Conservation (phyloP, 2,329 filamentous ascomycete species). For the Sporothrix euskadiensis region DNA sequence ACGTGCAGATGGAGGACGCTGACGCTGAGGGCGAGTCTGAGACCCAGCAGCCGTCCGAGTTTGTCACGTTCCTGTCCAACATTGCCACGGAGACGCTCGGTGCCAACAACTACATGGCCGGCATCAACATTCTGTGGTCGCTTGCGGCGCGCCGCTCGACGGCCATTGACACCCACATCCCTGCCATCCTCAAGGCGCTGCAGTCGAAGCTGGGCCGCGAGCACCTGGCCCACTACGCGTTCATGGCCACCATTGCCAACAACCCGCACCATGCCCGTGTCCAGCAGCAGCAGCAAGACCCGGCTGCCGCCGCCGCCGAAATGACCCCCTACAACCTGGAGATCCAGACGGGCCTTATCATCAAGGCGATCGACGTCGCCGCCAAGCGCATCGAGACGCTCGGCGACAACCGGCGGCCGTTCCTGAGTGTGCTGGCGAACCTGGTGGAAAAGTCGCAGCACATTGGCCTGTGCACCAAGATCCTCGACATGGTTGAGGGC, state of each 20-base stretch:
- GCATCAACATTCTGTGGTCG: slow-evolving; percentile 92
- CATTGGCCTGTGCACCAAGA: slow-evolving; percentile 83
- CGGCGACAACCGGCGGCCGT: slow-evolving; percentile 86
- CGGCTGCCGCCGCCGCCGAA: slow-evolving; percentile 55
- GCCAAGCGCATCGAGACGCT: slow-evolving; percentile 89
- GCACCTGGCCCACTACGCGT: slow-evolving; percentile 76
- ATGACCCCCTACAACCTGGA: slow-evolving; percentile 77
- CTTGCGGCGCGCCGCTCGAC: slow-evolving; percentile 80
- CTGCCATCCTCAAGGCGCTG: slow-evolving; percentile 86
- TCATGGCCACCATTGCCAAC: slow-evolving; percentile 51
- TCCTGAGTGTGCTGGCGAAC: slow-evolving; percentile 90
- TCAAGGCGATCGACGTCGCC: slow-evolving; percentile 93
- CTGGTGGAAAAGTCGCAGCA: slow-evolving; percentile 94
- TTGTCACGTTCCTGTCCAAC: slow-evolving; percentile 79
- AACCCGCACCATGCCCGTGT: slow-evolving; percentile 42
- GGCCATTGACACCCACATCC: slow-evolving; percentile 86
- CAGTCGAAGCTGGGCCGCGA: slow-evolving; percentile 91
- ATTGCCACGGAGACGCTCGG: slow-evolving; percentile 86
- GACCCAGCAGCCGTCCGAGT: slow-evolving; percentile 73
- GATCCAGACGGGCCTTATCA: slow-evolving; percentile 85
- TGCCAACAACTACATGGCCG: slow-evolving; percentile 76
- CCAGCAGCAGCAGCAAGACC: slow-evolving; percentile 52
- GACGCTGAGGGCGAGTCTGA: slow-evolving; percentile 85
- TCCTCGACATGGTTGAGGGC: slow-evolving; percentile 86
- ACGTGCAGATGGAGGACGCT: slow-evolving; percentile 69